Percentiles rank a stretch among this genome's conserved stretches.
Evolutionary conservation across 768 basidiomycete species (phyloP).

Genomic region (Tylopilus felleus): DNA sequence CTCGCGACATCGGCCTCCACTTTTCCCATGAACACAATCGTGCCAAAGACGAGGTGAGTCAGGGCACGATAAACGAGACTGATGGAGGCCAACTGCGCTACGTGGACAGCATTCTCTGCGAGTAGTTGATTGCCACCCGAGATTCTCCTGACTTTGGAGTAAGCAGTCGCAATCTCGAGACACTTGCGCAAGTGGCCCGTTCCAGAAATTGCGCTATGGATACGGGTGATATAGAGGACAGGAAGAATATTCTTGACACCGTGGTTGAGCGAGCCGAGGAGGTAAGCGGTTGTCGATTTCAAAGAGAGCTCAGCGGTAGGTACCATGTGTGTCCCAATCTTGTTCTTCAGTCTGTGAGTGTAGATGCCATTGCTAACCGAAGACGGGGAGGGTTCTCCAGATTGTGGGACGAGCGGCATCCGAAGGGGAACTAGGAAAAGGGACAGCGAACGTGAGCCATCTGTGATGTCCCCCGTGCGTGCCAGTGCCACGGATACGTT

Average conservation of each 20-base stretch:
- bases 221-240: slow-evolving; percentile 73
- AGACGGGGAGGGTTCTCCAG: slow-evolving; percentile 39
- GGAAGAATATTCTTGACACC: slow-evolving; percentile 68
- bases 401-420: slow-evolving; percentile 46
- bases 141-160: slow-evolving; percentile 57
- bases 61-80: slow-evolving; percentile 64
- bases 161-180: slow-evolving; percentile 63
- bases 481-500: slow-evolving; percentile 70
- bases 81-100: slow-evolving; percentile 59
- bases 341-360: slow-evolving; percentile 74
- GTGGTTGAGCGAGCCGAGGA: slow-evolving; percentile 53
- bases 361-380: slow-evolving; percentile 61
- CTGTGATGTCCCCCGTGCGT: slow-evolving; percentile 54
- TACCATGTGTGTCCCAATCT: slow-evolving; percentile 69
- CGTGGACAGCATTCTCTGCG: slow-evolving; percentile 56
- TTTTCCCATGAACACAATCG: slow-evolving; percentile 56
- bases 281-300: slow-evolving; percentile 55
- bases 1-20: slow-evolving; percentile 53
- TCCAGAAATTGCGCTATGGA: slow-evolving; percentile 58
- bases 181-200: slow-evolving; percentile 58
- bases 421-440: slow-evolving; percentile 70
- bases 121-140: slow-evolving; percentile 49
- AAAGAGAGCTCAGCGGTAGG: slow-evolving; percentile 76
- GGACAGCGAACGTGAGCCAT: slow-evolving; percentile 65
- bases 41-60: slow-evolving; percentile 59